phyloP scores from a whole-genome alignment of 2,329 filamentous ascomycete genomes.

The Cladophialophora yegresii region DNA sequence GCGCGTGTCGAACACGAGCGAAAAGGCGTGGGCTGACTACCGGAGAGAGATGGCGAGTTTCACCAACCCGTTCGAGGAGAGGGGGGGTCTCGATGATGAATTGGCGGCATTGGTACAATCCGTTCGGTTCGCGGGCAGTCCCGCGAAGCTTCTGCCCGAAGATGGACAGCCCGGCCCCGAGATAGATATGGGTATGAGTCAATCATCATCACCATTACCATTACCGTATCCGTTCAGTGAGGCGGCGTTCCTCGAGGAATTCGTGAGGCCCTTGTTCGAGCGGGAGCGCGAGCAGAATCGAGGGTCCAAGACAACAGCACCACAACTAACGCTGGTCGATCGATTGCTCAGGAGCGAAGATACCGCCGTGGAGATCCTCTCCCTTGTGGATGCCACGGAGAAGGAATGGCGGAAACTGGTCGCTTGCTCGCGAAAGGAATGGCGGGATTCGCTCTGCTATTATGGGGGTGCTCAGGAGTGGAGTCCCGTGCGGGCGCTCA shows the following conservation, averaged over 20 bases:
- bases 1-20: not conserved
- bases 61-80: not conserved
- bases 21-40: not conserved
- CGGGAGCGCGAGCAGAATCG: not conserved
- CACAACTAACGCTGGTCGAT: not conserved
- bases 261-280: constrained; percentile 2
- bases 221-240: constrained; percentile 8
- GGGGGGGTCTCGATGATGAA: not conserved
- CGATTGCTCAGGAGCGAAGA: not conserved
- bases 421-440: not conserved
- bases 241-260: not conserved
- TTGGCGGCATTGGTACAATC: not conserved
- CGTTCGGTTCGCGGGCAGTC: not conserved
- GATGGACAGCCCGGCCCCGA: not conserved
- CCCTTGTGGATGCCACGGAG: constrained; percentile 3
- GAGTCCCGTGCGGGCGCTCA: not conserved
- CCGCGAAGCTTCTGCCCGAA: not conserved
- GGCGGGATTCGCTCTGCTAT: not conserved
- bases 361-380: not conserved
- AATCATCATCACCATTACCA: too few species aligned
- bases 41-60: not conserved
- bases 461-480: not conserved
- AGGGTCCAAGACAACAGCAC: not conserved
- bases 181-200: not conserved
- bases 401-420: not conserved